Evolutionary conservation across 2,329 filamentous ascomycete genomes (phyloP).

Genomic region (Alternaria triticimaculans): DNA sequence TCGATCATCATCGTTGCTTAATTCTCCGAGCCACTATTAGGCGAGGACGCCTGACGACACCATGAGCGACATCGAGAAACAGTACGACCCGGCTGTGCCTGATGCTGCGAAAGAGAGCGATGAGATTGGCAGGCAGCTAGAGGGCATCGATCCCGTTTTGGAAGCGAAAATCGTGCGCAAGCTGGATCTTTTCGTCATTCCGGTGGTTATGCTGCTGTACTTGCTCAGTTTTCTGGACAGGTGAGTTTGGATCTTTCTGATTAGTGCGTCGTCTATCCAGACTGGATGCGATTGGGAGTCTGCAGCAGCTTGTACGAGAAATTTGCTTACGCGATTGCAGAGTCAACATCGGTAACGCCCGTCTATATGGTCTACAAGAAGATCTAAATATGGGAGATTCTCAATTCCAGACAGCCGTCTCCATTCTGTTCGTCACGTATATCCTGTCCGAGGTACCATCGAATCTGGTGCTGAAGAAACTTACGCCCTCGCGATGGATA

Average conservation of each 20-base stretch:
- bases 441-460: conserved; percentile 55
- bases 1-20: neutral
- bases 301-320: neutral
- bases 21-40: neutral
- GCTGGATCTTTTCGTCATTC: conserved; percentile 69
- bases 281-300: neutral
- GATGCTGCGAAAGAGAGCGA: conserved; percentile 26
- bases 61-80: conserved; percentile 41
- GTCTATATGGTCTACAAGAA: conserved; percentile 67
- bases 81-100: conserved; percentile 18
- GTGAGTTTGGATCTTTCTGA: conserved; percentile 47
- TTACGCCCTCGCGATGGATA: conserved; percentile 57
- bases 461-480: conserved; percentile 56
- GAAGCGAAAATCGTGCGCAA: conserved; percentile 68
- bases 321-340: conserved; percentile 2
- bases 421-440: conserved; percentile 55
- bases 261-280: neutral
- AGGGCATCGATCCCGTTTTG: conserved; percentile 47
- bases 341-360: conserved; percentile 76
- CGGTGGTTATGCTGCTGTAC: conserved; percentile 73
- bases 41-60: conserved; percentile 2
- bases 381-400: conserved; percentile 67
- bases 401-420: conserved; percentile 68
- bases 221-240: conserved; percentile 78
- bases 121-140: conserved; percentile 35